Percentiles rank a stretch among this genome's conserved stretches.
These are phyloP conservation scores for Penicillium glabrum DNA, from an alignment of 2,329 filamentous ascomycete species.

Conservation along the genomic window DNA sequence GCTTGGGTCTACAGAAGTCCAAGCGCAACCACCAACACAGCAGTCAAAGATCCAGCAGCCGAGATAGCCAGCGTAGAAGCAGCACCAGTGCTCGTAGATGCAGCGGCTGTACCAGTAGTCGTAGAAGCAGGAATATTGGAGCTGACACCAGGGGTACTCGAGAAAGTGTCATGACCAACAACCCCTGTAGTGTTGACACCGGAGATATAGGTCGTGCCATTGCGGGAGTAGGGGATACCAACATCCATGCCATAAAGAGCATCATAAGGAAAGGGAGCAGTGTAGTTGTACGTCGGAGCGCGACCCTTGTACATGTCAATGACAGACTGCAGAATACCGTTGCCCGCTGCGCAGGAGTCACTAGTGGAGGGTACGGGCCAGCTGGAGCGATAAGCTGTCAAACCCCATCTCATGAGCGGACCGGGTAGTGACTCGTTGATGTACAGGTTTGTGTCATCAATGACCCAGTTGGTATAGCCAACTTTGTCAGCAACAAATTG, in stretches of 20 bases:
- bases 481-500: slow-evolving; percentile 60
- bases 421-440: slow-evolving; percentile 59
- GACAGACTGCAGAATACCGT: slow-evolving; percentile 34
- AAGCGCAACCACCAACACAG: neutral
- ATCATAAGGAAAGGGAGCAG: slow-evolving; percentile 25
- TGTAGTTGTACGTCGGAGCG: slow-evolving; percentile 35
- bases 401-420: slow-evolving; percentile 27
- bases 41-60: neutral
- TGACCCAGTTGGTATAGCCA: slow-evolving; percentile 50
- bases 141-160: neutral
- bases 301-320: slow-evolving; percentile 30
- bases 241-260: neutral
- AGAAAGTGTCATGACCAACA: neutral
- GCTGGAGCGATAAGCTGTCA: slow-evolving; percentile 23
- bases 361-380: slow-evolving; percentile 36
- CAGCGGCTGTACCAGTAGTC: neutral
- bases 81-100: neutral
- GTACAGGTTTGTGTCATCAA: slow-evolving; percentile 45
- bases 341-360: slow-evolving; percentile 33
- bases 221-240: neutral
- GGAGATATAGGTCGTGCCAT: neutral
- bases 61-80: neutral
- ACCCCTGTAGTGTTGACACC: slow-evolving; percentile 1
- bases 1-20: neutral
- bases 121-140: neutral